Conservation (phyloP, 352 stramenopile species). For the Phytophthora nicotianae region DNA sequence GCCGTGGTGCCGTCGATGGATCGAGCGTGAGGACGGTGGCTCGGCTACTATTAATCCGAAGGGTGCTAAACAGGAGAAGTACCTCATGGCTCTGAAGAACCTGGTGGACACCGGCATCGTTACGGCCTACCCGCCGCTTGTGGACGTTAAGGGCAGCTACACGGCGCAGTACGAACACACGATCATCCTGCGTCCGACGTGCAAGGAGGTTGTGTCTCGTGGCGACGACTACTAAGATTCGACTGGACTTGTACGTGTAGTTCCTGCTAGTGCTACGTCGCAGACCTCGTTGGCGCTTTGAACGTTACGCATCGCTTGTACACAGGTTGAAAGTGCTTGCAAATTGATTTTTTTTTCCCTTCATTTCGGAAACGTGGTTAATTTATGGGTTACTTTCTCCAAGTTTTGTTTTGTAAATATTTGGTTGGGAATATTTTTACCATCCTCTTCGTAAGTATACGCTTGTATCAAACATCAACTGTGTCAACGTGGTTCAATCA, state of each 20-base stretch:
- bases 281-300: not conserved
- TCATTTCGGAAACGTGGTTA: slow-evolving; percentile 91
- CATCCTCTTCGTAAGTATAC: no score
- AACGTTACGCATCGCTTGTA: slow-evolving; percentile 26
- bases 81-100: slow-evolving; percentile 97
- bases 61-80: slow-evolving; percentile 97
- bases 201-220: slow-evolving; percentile 97
- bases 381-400: slow-evolving; percentile 63
- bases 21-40: slow-evolving; percentile 97
- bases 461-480: no score
- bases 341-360: slow-evolving; percentile 95
- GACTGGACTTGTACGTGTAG: slow-evolving; percentile 12
- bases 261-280: slow-evolving; percentile 16
- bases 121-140: slow-evolving; percentile 95
- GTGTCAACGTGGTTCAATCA: not conserved
- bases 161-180: slow-evolving; percentile 99
- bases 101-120: slow-evolving; percentile 97
- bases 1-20: slow-evolving; percentile 97
- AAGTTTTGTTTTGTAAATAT: slow-evolving; percentile 15
- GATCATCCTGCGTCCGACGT: slow-evolving; percentile 95
- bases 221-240: slow-evolving; percentile 96
- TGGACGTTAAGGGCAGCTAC: slow-evolving; percentile 96
- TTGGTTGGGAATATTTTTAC: not conserved
- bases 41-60: slow-evolving; percentile 92
- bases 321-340: slow-evolving; percentile 87